A percentile compares a stretch with the other conserved stretches of the same genome.
Evolutionary conservation across 2,329 filamentous ascomycete genomes (phyloP).

Genomic region (Arthrobotrys entomopaga): DNA sequence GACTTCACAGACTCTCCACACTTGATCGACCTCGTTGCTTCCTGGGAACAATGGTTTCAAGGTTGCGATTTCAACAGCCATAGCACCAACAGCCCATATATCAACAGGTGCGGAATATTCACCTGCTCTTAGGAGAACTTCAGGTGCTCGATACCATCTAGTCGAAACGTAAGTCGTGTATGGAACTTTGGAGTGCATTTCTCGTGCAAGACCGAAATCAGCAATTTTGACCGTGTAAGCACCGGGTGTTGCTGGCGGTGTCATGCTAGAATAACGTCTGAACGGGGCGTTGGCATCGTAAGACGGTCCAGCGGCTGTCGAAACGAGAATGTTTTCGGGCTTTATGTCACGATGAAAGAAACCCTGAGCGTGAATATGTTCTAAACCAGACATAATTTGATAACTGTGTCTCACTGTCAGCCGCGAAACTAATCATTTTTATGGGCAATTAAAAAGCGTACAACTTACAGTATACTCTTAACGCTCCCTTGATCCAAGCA

Average conservation of each 20-base stretch:
- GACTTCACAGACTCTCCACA: constrained; percentile 98
- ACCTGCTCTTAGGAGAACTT: constrained; percentile 90
- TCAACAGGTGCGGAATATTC: constrained; percentile 98
- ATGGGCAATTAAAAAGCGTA: not conserved
- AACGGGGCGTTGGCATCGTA: constrained; percentile 86
- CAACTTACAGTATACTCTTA: constrained; percentile 81
- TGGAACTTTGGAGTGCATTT: constrained; percentile 93
- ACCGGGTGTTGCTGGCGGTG: constrained; percentile 91
- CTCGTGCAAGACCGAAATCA: constrained; percentile 95
- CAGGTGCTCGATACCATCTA: constrained; percentile 91
- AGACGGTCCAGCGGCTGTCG: constrained; percentile 76
- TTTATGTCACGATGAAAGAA: constrained; percentile 99
- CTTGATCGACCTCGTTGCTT: constrained; percentile 97
- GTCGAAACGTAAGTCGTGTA: constrained; percentile 99
- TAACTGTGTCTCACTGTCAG: constrained; percentile 64
- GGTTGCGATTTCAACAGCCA: constrained; percentile 97
- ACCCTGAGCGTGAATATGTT: constrained; percentile 95
- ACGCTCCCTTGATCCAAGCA: constrained; percentile 87
- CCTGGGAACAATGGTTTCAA: constrained; percentile 96
- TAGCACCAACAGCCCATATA: constrained; percentile 97
- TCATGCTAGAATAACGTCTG: constrained; percentile 89
- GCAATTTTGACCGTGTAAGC: constrained; percentile 97
- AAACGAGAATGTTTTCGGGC: constrained; percentile 97
- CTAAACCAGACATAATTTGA: constrained; percentile 94
- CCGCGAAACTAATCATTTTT: not conserved